Percentiles rank a stretch among this genome's conserved stretches.
phyloP scores from a whole-genome alignment of 768 basidiomycete species.

The Leccinum subgranulosum region DNA sequence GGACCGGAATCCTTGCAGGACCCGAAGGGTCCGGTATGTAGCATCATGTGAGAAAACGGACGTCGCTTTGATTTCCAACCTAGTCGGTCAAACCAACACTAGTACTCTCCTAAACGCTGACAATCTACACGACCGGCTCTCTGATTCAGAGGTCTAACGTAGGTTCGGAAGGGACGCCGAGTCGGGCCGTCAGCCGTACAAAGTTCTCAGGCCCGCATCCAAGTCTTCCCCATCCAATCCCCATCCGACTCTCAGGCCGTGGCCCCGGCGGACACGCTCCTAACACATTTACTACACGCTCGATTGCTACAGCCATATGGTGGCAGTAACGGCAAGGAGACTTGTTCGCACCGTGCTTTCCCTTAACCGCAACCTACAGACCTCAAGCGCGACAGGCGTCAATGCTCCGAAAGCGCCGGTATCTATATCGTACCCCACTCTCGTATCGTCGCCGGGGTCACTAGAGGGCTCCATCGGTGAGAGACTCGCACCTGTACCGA shows the following conservation, averaged over 20 bases:
- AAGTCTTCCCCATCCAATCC: too few species aligned
- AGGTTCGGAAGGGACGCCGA: too few species aligned
- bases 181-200: not conserved
- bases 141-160: too few species aligned
- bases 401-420: constrained; percentile 31
- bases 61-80: too few species aligned
- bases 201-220: not conserved
- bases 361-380: constrained; percentile 11
- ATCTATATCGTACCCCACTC: constrained; percentile 57
- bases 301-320: not conserved
- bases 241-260: too few species aligned
- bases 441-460: constrained; percentile 51
- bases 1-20: too few species aligned
- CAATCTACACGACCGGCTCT: too few species aligned
- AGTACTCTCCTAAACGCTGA: too few species aligned
- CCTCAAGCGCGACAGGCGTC: constrained; percentile 10
- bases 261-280: not conserved
- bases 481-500: constrained; percentile 8
- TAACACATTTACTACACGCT: not conserved
- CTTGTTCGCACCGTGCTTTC: constrained; percentile 5
- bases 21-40: too few species aligned
- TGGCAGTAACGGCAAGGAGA: constrained; percentile 14
- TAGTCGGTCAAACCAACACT: too few species aligned
- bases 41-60: not conserved
- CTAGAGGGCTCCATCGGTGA: constrained; percentile 62